Conservation (phyloP, 139 green algal species). For the Eudorina sp. region DNA sequence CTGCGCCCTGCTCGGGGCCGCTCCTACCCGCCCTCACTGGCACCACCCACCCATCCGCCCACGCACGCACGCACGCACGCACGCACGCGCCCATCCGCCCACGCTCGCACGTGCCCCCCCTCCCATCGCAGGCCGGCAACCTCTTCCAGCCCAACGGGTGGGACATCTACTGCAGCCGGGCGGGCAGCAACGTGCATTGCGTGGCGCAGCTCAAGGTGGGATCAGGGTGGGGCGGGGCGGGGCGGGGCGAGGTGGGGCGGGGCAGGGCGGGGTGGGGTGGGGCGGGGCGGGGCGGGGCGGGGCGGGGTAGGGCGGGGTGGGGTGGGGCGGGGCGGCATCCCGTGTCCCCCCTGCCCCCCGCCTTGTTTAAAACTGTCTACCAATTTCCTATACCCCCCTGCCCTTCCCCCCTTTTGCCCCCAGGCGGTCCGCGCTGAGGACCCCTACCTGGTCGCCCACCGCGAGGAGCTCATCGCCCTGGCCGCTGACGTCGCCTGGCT, state of each 20-base stretch:
- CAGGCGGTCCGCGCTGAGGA: neutral
- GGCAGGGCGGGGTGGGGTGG: too few species aligned
- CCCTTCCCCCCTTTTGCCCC: neutral
- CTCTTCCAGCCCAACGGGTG: slow-evolving; percentile 24
- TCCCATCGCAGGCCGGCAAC: slow-evolving; percentile 3
- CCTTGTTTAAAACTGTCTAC: neutral
- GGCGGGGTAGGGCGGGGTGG: too few species aligned
- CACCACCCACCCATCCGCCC: too few species aligned
- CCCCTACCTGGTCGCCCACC: neutral
- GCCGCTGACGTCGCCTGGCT: slow-evolving; percentile 33
- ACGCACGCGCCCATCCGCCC: too few species aligned
- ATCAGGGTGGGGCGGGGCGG: neutral
- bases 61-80: too few species aligned
- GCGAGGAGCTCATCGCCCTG: neutral
- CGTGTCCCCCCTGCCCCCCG: neutral
- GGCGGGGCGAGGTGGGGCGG: too few species aligned
- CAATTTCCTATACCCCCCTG: neutral
- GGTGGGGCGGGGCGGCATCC: too few species aligned
- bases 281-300: too few species aligned
- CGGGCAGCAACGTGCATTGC: slow-evolving; percentile 13
- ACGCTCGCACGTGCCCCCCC: too few species aligned
- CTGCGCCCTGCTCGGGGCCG: too few species aligned
- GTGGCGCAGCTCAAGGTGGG: neutral
- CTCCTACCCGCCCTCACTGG: too few species aligned
- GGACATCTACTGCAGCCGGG: slow-evolving; percentile 29